These are phyloP conservation scores for Dryas integrifolia DNA, from an alignment of 331 rosid species.

Conservation along the genomic window DNA sequence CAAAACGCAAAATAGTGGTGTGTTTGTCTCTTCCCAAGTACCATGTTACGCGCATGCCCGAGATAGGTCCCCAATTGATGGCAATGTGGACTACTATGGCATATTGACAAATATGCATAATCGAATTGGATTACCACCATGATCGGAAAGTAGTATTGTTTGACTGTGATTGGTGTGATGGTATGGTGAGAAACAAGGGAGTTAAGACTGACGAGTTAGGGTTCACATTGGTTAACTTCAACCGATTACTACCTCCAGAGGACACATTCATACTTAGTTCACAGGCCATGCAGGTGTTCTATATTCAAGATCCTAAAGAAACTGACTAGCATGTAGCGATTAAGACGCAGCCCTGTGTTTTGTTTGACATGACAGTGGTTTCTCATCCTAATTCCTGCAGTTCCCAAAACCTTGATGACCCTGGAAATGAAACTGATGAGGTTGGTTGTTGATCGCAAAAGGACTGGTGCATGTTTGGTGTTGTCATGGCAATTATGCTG, in stretches of 20 bases:
- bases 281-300: neutral
- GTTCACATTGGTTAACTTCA: neutral
- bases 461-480: too few species aligned
- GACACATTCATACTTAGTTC: neutral
- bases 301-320: neutral
- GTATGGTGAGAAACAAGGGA: rapidly evolving
- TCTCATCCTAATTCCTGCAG: too few species aligned
- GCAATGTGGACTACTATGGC: neutral
- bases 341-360: neutral
- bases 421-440: too few species aligned
- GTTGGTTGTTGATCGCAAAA: too few species aligned
- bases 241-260: neutral
- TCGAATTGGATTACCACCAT: neutral
- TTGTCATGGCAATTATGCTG: too few species aligned
- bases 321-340: neutral
- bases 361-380: neutral
- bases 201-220: neutral
- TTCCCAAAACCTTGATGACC: too few species aligned
- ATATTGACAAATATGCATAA: neutral
- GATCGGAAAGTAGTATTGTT: neutral
- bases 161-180: neutral
- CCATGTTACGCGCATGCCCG: neutral
- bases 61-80: neutral
- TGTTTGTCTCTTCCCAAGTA: neutral
- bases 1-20: neutral